Conservation (phyloP, 2,329 filamentous ascomycete genomes). For the Aureobasidium sp. region DNA sequence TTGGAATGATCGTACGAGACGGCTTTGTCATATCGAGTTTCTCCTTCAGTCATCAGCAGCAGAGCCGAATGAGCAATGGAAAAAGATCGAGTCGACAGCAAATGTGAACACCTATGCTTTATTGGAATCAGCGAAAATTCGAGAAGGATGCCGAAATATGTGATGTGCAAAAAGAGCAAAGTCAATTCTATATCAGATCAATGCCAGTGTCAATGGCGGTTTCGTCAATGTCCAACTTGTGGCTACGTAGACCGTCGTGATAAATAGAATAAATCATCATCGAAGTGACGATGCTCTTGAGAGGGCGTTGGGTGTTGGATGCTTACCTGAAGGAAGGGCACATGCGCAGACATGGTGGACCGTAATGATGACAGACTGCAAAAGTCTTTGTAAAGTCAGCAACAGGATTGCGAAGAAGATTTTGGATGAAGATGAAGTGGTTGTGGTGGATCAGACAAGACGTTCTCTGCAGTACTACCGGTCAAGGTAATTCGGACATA, state of each 20-base stretch:
- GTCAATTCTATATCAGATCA: slow-evolving; percentile 13
- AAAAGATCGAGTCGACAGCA: background rate
- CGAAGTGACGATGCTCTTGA: slow-evolving; percentile 14
- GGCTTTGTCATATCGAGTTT: background rate
- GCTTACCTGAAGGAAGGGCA: slow-evolving; percentile 13
- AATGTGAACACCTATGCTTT: background rate
- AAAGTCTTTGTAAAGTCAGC: slow-evolving; percentile 7
- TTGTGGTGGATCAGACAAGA: slow-evolving; percentile 19
- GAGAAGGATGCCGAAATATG: background rate
- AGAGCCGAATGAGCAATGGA: background rate
- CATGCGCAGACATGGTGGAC: background rate
- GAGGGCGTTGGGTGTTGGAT: background rate
- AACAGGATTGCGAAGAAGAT: slow-evolving; percentile 25
- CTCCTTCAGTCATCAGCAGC: background rate
- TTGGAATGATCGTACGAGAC: too few relatives aligned
- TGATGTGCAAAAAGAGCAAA: background rate
- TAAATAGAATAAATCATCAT: slow-evolving; percentile 32
- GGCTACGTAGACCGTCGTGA: slow-evolving; percentile 39
- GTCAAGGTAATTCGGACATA: slow-evolving; percentile 35
- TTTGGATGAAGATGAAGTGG: slow-evolving; percentile 15
- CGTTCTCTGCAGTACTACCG: slow-evolving; percentile 30
- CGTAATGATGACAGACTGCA: background rate
- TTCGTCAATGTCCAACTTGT: slow-evolving; percentile 33
- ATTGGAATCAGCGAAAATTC: background rate
- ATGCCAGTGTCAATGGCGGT: slow-evolving; percentile 32